phyloP scores from a whole-genome alignment of 78 protist species.

The Ministeria vibrans region DNA sequence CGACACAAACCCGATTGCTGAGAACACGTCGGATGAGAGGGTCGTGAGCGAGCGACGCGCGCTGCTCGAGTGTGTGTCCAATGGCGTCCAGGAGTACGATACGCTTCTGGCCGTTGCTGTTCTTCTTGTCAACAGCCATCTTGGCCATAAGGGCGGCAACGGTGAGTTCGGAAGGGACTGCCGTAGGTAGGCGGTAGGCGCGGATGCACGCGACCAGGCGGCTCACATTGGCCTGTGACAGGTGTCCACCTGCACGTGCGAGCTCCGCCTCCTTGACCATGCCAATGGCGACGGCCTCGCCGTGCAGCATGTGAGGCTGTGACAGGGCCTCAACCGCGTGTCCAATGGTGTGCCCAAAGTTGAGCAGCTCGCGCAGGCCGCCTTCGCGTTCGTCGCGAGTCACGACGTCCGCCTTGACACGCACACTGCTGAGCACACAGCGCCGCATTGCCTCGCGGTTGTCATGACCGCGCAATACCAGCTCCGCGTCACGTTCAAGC shows the following conservation, averaged over 20 bases:
- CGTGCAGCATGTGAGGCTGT: conserved; percentile 53
- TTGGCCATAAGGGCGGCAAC: conserved; percentile 20
- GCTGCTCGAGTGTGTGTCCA: conserved; percentile 14
- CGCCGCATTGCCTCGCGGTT: conserved; percentile 21
- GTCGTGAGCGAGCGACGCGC: background rate
- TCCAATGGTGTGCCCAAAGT: conserved; percentile 79
- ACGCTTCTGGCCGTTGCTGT: conserved; percentile 20
- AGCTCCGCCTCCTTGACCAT: conserved; percentile 41
- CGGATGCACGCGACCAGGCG: conserved; percentile 7
- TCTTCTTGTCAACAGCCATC: conserved; percentile 72
- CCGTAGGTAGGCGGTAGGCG: conserved; percentile 28
- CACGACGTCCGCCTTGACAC: conserved; percentile 53
- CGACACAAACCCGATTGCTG: background rate
- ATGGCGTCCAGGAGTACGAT: conserved; percentile 14
- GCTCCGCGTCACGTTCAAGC: conserved; percentile 23
- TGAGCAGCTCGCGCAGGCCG: conserved; percentile 59
- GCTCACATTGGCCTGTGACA: conserved; percentile 10
- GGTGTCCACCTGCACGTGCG: conserved; percentile 21
- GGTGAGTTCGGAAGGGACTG: conserved; percentile 11
- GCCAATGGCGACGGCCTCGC: conserved; percentile 68
- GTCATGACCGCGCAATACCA: conserved; percentile 18
- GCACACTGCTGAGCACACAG: conserved; percentile 22
- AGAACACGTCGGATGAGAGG: background rate
- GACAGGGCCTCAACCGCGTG: conserved; percentile 70
- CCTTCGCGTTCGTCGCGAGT: conserved; percentile 60